Evolutionary conservation across 352 stramenopile genomes (phyloP).

Genomic region (Globisporangium barbulae): DNA sequence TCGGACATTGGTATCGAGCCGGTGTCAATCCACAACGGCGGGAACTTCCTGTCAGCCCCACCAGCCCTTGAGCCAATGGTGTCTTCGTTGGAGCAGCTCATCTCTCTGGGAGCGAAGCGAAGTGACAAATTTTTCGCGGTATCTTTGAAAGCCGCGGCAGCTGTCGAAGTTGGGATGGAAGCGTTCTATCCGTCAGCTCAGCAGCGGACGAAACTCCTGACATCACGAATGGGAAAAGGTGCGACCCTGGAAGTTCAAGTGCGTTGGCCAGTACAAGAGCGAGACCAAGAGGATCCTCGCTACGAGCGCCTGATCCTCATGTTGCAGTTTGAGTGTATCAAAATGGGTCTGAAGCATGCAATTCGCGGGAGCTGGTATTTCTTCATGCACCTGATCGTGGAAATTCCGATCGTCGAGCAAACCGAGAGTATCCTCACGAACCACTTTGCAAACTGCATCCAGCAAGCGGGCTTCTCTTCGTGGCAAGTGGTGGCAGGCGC

Average conservation of each 20-base stretch:
- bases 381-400: slow-evolving; percentile 82
- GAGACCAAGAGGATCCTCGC: slow-evolving; percentile 83
- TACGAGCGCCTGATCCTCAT: slow-evolving; percentile 87
- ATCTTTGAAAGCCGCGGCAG: slow-evolving; percentile 79
- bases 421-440: slow-evolving; percentile 60
- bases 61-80: slow-evolving; percentile 67
- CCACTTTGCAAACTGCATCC: slow-evolving; percentile 78
- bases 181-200: slow-evolving; percentile 84
- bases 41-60: slow-evolving; percentile 49
- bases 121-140: slow-evolving; percentile 77
- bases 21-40: slow-evolving; percentile 29
- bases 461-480: slow-evolving; percentile 74
- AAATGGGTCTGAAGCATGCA: slow-evolving; percentile 57
- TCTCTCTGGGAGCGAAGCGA: slow-evolving; percentile 76
- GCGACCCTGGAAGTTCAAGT: slow-evolving; percentile 84
- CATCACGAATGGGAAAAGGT: slow-evolving; percentile 79
- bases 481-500: slow-evolving; percentile 84
- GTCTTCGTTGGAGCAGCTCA: slow-evolving; percentile 65
- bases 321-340: slow-evolving; percentile 84
- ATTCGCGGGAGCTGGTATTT: slow-evolving; percentile 81
- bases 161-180: slow-evolving; percentile 84
- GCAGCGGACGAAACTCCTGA: slow-evolving; percentile 76
- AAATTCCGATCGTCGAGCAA: slow-evolving; percentile 44
- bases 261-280: slow-evolving; percentile 83
- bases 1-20: slow-evolving; percentile 66